These are phyloP conservation scores for Hapsidospora chrysogenum DNA, from an alignment of 495 filamentous ascomycete genomes.

Conservation along the genomic window DNA sequence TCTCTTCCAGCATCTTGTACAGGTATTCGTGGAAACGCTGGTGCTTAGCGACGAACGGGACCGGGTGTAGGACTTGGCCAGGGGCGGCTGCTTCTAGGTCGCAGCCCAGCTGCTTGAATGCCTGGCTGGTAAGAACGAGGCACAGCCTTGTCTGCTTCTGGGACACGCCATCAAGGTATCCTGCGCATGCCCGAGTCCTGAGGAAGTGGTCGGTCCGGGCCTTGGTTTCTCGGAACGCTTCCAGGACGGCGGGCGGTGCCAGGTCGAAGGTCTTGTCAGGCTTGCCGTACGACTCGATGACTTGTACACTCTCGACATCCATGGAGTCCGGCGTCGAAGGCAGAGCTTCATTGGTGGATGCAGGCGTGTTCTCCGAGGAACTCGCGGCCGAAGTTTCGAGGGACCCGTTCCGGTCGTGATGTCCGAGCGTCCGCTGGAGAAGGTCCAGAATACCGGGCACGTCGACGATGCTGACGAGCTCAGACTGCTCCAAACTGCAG, in stretches of 20 bases:
- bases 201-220: neutral
- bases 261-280: neutral
- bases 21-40: neutral
- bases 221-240: neutral
- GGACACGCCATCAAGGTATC: neutral
- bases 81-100: constrained; percentile 10
- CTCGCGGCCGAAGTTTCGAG: no score
- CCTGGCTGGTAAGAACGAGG: constrained; percentile 22
- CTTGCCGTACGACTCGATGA: neutral
- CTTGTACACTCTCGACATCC: no score
- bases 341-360: no score
- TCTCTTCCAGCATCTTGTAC: neutral
- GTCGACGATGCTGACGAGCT: constrained; percentile 17
- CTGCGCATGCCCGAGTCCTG: neutral
- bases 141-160: constrained; percentile 3
- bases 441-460: no score
- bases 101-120: constrained; percentile 26
- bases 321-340: no score
- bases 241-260: neutral
- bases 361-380: no score
- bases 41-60: neutral
- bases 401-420: no score
- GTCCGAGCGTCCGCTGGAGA: no score
- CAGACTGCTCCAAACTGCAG: constrained; percentile 11
- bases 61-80: constrained; percentile 12